Conservation (phyloP, 2,329 filamentous ascomycete species). For the Xylariaceae sp. region DNA sequence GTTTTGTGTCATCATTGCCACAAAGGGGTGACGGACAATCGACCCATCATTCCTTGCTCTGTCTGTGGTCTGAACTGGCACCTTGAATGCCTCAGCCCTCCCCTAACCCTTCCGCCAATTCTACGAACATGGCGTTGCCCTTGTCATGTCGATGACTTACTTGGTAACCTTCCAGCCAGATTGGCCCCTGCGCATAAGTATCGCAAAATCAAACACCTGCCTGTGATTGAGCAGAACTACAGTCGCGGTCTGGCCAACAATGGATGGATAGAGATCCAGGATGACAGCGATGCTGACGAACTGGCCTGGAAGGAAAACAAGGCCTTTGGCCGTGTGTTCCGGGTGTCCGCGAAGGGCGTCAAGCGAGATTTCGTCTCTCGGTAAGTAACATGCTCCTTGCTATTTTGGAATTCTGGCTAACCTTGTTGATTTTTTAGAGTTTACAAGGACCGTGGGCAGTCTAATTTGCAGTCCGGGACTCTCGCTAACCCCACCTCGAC, state of each 20-base stretch:
- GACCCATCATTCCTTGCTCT: constrained; percentile 81
- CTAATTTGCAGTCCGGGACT: not conserved
- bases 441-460: constrained; percentile 27
- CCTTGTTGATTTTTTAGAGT: constrained; percentile 28
- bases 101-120: constrained; percentile 72
- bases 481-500: constrained; percentile 22
- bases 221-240: constrained; percentile 49
- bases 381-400: constrained; percentile 39
- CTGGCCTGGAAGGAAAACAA: constrained; percentile 54
- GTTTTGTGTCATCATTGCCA: constrained; percentile 77
- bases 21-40: constrained; percentile 56
- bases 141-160: constrained; percentile 74
- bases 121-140: constrained; percentile 84
- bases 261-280: constrained; percentile 66
- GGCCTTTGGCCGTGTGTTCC: constrained; percentile 62
- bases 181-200: constrained; percentile 59
- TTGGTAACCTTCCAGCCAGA: constrained; percentile 53
- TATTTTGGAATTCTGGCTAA: constrained; percentile 4
- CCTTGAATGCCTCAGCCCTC: constrained; percentile 84
- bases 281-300: constrained; percentile 54
- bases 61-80: constrained; percentile 79
- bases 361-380: constrained; percentile 68
- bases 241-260: constrained; percentile 66
- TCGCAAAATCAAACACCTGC: constrained; percentile 55
- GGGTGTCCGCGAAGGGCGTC: constrained; percentile 60